Percentiles rank a stretch among this genome's conserved stretches.
These are phyloP conservation scores for Lactarius evosmus DNA, from an alignment of 768 basidiomycete species.

Conservation along the genomic window DNA sequence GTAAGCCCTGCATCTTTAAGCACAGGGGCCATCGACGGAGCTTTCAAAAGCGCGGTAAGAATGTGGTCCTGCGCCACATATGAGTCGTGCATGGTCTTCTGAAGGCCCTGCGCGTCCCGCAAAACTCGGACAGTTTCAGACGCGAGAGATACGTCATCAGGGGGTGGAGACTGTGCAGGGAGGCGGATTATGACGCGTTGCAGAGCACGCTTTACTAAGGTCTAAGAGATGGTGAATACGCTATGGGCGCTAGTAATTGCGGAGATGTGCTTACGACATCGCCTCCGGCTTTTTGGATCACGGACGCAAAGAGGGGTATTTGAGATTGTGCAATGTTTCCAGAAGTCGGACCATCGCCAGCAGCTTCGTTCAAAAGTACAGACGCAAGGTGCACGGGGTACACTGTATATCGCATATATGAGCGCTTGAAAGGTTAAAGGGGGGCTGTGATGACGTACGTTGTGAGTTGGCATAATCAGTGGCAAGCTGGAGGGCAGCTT, in stretches of 20 bases:
- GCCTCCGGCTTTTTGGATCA: conserved; percentile 80
- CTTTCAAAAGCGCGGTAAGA: conserved; percentile 79
- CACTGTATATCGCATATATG: conserved; percentile 45
- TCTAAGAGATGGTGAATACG: conserved; percentile 36
- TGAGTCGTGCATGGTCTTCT: conserved; percentile 84
- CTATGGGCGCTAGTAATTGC: not conserved
- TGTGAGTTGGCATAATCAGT: conserved; percentile 82
- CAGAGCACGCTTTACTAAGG: conserved; percentile 61
- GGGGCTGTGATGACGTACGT: conserved; percentile 45
- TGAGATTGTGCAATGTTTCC: conserved; percentile 34
- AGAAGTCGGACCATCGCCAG: conserved; percentile 39
- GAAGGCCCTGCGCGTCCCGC: conserved; percentile 69
- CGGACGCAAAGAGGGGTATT: conserved; percentile 68
- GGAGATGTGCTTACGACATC: conserved; percentile 57
- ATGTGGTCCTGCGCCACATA: conserved; percentile 94
- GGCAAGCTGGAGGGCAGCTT: conserved; percentile 73
- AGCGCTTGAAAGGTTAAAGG: not conserved
- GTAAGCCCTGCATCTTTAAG: conserved; percentile 76
- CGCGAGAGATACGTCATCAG: conserved; percentile 71
- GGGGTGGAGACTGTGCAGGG: conserved; percentile 81
- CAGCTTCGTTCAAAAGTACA: conserved; percentile 70
- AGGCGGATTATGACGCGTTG: conserved; percentile 77
- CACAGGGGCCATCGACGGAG: conserved; percentile 58
- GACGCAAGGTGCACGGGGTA: conserved; percentile 82
- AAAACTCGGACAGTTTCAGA: conserved; percentile 58